Base-by-base conservation (phyloP, 1,284 basidiomycete species). In the Ceratorhiza oryzae-sativae region DNA sequence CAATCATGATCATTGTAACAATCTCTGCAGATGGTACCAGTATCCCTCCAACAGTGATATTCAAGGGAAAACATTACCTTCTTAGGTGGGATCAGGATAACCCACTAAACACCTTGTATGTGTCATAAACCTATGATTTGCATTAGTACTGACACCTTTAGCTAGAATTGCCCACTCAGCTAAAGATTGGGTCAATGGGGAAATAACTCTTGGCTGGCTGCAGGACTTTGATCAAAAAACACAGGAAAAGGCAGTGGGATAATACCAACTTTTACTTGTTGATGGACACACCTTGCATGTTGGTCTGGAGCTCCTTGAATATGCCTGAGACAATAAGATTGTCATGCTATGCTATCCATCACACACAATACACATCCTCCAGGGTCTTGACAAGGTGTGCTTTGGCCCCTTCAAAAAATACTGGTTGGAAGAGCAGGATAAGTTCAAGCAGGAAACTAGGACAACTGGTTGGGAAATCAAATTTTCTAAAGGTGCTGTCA, bases 271-370 rank as follows among this genome's bases (percentile, higher is more conserved):
- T 5, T 77, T 83, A 2, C 48, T 83, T 6, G 71, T 84, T 25
- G 81, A 83, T 76, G 81, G 82, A 0, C 82, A 84, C 72, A 79
- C 76, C 59, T 83, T 82, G 0, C 82, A 84, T 72, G 80, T 80
- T 73, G 79, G 78, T 3, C 36, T 62, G 0, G 76, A 78, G 3
- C 76, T 84, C 71, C 76, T 84, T 4, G 61, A 80, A 0, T 81
- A 77, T 76, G 77, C 78, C 0, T 12, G 45, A 3, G 75, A 74
- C 13, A 73, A 80, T 71, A 80, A 81, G 39, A 82, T 84, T 71
- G 72, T 76, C 12, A 71, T 84, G 27, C 73, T 83, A 9, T 77
- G 78, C 0, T 83, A 83, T 63, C 82, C 81, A 56, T 78, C 56
- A 3, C 82, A 3, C 82, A 84, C 73, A 71, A 68, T n/a, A 73